Evolutionary conservation across 2,329 filamentous ascomycete species (phyloP).

Genomic region (Fusarium heterosporum): DNA sequence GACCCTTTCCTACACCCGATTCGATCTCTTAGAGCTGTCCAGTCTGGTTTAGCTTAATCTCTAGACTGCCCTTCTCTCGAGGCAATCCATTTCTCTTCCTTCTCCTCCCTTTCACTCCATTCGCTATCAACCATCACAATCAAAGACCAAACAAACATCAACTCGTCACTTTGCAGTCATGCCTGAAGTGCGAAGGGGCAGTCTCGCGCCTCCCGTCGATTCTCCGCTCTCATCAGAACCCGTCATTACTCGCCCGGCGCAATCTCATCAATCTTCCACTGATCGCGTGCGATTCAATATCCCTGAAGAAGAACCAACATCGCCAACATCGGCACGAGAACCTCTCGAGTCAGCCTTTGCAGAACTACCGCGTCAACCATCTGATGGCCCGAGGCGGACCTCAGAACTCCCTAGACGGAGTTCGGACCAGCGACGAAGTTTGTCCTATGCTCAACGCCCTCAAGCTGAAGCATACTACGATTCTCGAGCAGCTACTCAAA

Average conservation of each 20-base stretch:
- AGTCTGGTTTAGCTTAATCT: conserved; percentile 13
- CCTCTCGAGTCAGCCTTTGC: conserved; percentile 29
- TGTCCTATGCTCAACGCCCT: conserved; percentile 52
- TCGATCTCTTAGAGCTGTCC: conserved; percentile 7
- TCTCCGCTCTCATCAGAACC: conserved; percentile 32
- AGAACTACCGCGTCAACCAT: conserved; percentile 43
- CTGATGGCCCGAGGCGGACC: conserved; percentile 31
- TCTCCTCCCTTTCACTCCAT: background rate
- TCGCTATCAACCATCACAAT: conserved; percentile 1
- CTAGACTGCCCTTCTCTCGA: conserved; percentile 1
- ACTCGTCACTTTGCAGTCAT: conserved; percentile 31
- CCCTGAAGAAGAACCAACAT: conserved; percentile 14
- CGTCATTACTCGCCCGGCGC: conserved; percentile 28
- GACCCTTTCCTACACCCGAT: conserved; percentile 5
- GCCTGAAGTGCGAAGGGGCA: conserved; percentile 49
- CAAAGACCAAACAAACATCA: background rate
- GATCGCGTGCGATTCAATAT: conserved; percentile 39
- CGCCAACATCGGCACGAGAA: conserved; percentile 18
- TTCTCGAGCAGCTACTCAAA: conserved; percentile 53
- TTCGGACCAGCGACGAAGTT: conserved; percentile 48
- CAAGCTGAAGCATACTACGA: conserved; percentile 56
- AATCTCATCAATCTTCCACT: conserved; percentile 26
- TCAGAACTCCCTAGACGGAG: conserved; percentile 43
- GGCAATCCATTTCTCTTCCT: background rate
- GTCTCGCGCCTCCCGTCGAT: conserved; percentile 39